Evolutionary conservation across 164 flowering plant species (phyloP).

Genomic region (Annona squamosa): DNA sequence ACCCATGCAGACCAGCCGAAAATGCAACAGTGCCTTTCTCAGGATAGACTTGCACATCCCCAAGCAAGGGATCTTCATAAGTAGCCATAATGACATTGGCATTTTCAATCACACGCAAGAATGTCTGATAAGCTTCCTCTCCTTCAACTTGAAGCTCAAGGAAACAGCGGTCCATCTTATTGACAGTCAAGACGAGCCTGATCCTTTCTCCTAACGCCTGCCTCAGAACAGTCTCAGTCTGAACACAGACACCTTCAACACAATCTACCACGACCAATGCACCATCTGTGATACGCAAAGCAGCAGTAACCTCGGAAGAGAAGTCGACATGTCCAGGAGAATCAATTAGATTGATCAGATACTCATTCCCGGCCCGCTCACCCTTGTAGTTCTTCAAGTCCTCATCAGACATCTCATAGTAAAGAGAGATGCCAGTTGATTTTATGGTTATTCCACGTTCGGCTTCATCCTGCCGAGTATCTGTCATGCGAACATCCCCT

Average conservation of each 20-base stretch:
- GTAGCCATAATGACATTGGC: conserved; percentile 27
- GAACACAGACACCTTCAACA: conserved; percentile 28
- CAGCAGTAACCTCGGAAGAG: conserved; percentile 24
- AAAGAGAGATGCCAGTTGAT: conserved; percentile 25
- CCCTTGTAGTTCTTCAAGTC: conserved; percentile 20
- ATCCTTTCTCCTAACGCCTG: conserved; percentile 29
- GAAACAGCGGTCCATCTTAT: conserved; percentile 26
- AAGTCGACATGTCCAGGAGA: conserved; percentile 33
- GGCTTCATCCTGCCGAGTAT: conserved; percentile 31
- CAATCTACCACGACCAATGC: conserved; percentile 27
- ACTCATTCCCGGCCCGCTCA: conserved; percentile 20
- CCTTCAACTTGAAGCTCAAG: conserved; percentile 28
- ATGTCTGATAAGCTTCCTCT: conserved; percentile 27
- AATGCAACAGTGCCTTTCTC: conserved; percentile 27
- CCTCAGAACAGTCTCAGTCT: conserved; percentile 26
- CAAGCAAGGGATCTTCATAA: conserved; percentile 21
- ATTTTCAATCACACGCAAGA: conserved; percentile 24
- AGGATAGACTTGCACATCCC: conserved; percentile 23
- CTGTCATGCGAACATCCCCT: conserved; percentile 33
- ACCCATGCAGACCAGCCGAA: conserved; percentile 26
- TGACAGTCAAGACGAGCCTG: conserved; percentile 24
- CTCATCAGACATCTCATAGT: conserved; percentile 19
- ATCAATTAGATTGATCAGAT: conserved; percentile 27
- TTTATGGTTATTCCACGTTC: conserved; percentile 30
- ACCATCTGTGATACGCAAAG: conserved; percentile 28